Evolutionary conservation across 164 flowering plant species (phyloP).

Genomic region (Piper longum): DNA sequence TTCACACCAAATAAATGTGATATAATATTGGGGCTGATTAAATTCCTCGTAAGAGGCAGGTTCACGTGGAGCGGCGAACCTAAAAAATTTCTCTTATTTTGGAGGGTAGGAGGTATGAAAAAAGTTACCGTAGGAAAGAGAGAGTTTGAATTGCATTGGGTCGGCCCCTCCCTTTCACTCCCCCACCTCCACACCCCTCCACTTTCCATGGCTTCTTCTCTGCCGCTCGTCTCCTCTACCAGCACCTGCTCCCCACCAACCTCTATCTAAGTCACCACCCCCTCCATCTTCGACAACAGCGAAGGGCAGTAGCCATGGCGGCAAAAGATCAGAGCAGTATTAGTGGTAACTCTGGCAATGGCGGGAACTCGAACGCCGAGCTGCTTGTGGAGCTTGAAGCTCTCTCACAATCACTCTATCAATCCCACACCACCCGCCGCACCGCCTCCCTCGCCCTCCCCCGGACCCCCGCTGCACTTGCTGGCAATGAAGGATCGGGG

Average conservation of each 20-base stretch:
- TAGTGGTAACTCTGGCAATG: conserved; percentile 6
- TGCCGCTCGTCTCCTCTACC: conserved; percentile 16
- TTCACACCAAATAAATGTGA: no score
- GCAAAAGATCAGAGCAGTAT: background rate
- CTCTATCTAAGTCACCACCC: conserved; percentile 5
- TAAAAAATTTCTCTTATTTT: no score
- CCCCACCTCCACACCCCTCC: conserved; percentile 1
- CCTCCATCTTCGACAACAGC: conserved; percentile 1
- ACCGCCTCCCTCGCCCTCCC: conserved; percentile 81
- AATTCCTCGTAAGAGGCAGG: no score
- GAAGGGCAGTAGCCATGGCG: background rate
- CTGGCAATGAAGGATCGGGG: background rate
- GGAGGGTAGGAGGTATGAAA: background rate
- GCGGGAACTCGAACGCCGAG: conserved; percentile 39
- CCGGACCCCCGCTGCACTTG: conserved; percentile 29
- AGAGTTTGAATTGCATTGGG: background rate
- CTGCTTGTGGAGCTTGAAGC: conserved; percentile 65
- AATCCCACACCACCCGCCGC: conserved; percentile 42
- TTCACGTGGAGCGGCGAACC: no score
- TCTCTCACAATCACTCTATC: conserved; percentile 60
- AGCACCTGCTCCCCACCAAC: background rate
- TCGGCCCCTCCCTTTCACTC: background rate
- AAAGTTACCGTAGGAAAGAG: background rate
- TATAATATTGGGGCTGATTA: no score
- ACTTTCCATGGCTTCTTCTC: conserved; percentile 18